Conservation (phyloP, 2,329 filamentous ascomycete genomes). For the Ophiostoma quercus region DNA sequence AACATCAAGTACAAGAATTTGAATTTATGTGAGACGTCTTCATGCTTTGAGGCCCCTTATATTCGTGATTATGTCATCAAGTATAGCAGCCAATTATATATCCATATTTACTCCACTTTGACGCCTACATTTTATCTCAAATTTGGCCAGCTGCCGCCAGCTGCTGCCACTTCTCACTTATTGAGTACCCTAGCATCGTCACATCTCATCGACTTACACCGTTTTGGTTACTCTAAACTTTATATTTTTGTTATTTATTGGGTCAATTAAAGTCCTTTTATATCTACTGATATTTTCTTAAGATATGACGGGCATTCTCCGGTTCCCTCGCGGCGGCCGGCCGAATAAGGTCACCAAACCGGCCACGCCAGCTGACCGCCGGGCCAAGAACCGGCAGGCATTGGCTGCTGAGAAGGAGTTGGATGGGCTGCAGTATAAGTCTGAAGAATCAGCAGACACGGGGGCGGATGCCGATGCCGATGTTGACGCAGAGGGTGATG, state of each 20-base stretch:
- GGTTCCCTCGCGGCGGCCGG: conserved; percentile 37
- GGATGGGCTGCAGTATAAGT: neutral
- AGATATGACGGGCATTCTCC: conserved; percentile 37
- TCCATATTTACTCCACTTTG: neutral
- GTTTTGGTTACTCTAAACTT: neutral
- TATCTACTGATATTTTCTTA: too few species aligned
- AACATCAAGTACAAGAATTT: too few species aligned
- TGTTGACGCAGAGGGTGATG: neutral
- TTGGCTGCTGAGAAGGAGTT: conserved; percentile 23
- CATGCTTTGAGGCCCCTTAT: neutral
- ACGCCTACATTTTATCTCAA: neutral
- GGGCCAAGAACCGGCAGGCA: conserved; percentile 14
- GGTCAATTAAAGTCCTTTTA: too few species aligned
- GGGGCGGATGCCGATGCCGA: conserved; percentile 4
- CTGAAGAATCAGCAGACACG: neutral
- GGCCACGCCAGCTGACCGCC: conserved; percentile 20
- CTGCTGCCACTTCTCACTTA: conserved; percentile 23
- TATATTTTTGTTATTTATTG: neutral
- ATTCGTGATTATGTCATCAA: neutral
- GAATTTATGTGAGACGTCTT: too few species aligned
- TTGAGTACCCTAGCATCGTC: neutral
- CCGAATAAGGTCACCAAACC: conserved; percentile 44
- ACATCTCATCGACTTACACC: conserved; percentile 4
- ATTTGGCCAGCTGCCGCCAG: conserved; percentile 27
- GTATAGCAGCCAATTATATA: neutral